Percentiles rank a stretch among this genome's conserved stretches.
These are phyloP conservation scores for Candida ortonii DNA, from an alignment of 805 yeast species.

Conservation along the genomic window DNA sequence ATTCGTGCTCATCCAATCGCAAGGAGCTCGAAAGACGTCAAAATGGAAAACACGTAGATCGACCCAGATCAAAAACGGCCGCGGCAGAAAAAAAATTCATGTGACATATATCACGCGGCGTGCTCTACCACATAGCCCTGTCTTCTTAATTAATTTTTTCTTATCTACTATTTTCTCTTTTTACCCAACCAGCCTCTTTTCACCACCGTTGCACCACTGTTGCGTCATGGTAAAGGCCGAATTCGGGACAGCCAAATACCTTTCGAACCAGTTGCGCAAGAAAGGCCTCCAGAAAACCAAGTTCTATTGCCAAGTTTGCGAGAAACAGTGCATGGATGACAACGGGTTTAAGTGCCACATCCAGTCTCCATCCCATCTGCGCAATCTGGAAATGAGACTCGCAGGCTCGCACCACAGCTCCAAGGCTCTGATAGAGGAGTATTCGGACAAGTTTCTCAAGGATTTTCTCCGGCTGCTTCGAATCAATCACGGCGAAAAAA, in stretches of 20 bases:
- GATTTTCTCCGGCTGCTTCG: constrained; percentile 65
- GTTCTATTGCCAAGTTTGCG: constrained; percentile 89
- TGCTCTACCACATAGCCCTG: too few relatives aligned
- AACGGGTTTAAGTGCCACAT: constrained; percentile 92
- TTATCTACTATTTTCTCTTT: too few relatives aligned
- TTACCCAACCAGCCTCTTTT: neutral
- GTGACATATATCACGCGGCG: too few relatives aligned
- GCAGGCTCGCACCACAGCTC: constrained; percentile 40
- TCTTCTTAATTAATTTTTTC: too few relatives aligned
- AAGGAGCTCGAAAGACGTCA: too few relatives aligned
- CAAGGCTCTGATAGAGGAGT: constrained; percentile 45
- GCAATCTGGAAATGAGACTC: constrained; percentile 46
- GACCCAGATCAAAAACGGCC: constrained; percentile 1
- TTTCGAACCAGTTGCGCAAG: constrained; percentile 74
- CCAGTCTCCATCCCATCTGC: constrained; percentile 74
- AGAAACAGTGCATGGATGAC: constrained; percentile 91
- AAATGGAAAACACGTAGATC: too few relatives aligned
- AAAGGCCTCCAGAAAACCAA: constrained; percentile 81
- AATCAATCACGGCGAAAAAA: constrained; percentile 76
- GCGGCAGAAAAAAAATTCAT: constrained; percentile 1
- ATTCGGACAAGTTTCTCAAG: constrained; percentile 53
- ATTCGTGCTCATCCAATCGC: too few relatives aligned
- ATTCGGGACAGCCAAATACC: constrained; percentile 63
- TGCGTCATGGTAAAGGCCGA: constrained; percentile 53
- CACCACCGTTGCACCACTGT: neutral